Evolutionary conservation across 768 basidiomycete species (phyloP), one percentile per base, ranked within the genome.

Genomic region (Pleurotus cornucopiae): DNA sequence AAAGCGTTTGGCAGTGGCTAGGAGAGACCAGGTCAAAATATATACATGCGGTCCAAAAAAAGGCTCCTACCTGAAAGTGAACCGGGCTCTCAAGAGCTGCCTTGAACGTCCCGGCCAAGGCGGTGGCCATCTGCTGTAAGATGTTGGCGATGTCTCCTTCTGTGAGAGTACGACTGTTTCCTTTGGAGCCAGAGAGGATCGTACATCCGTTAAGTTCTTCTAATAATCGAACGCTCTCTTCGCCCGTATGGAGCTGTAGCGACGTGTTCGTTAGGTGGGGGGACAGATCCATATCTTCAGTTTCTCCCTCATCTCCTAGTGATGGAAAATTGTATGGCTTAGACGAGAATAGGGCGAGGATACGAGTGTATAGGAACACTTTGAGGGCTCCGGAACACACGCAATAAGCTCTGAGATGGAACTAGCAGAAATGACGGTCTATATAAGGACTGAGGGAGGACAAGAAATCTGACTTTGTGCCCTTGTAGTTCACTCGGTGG

Each of bases 191-290:
- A 5, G 74, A 74, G 14, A 88, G 63, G 48, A 91, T 70, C 45
- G 67, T 77, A 60, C 81, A 82, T 2, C 89, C 90, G 23, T 85
- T 67, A 5, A 98, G 76, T 67, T 98, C 95, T 57, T 86, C 83
- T 38, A 97, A 76, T 41, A 95, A 74, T 45, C 86, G 80, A 3
- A 98, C 94, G 40, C 79, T 79, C 46, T 80, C 79, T 61, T 92
- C 88, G 2, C 85, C 84, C 18, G 69, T 71, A 16, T 84, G 76
- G 2, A 69, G 76, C 68, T 97, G 96, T 12, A 97, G 75, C 16
- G 89, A 93, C 0, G 95, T 95, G 65, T 98, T 99, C 45, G 96
- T 98, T 16, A 98, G 76, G 71, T 98, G 95, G 2, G 88, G 80
- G 5, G 72, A 62, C 12, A 98, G 78, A 65, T 90, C 78, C 12